Base-by-base conservation (phyloP, 306 rosid genomes). In the Gynostemma pentaphyllum region DNA sequence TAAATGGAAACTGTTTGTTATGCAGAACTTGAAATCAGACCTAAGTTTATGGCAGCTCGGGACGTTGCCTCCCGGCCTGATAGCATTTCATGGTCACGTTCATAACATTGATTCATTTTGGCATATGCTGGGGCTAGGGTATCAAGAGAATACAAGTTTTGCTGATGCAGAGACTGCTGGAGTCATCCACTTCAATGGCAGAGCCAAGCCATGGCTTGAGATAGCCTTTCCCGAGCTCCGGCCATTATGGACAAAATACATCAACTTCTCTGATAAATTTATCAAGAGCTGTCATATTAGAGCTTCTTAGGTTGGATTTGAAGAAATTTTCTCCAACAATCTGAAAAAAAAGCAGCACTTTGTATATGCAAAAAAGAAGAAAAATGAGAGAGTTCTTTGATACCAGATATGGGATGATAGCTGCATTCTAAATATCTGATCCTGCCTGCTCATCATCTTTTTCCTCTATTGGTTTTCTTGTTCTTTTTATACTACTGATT, bases 201-300 rank as follows among this genome's bases (percentile, higher is more conserved):
- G 99, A 72, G 99, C 97, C 41, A 94, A 94, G 71, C 99, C 99
- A 19, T 94, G 99, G 99, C 87, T 94, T 45, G 99, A 94, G 48
- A 86, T 94, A 69, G 95, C 94, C 47, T 94, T 88, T 80, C 94
- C 97, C 1, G 77, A 78, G 28, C 85, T 94, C 18, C 70, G 82
- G 75, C 75, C 78, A 42, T 68, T 94, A 60, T 94, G 99, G 99
- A 34, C 95, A 5, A 94, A 86, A 73, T 78, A 94, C 63, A 74
- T 94, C 29, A 57, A 86, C 74, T 88, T 88, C 83, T 86, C 97
- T 7, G 95, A 94, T 84, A 82, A 84, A 67, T 88, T 94, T 85
- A 84, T 94, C 68, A 88, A 81, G 80, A 68, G 94, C 78, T 94
- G 99, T 73, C 90, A 81, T 66, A 82, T 94, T 40, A 89, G 82